Conservation (phyloP, 176 grass and related monocot genomes). For the Carex myosuroides region DNA sequence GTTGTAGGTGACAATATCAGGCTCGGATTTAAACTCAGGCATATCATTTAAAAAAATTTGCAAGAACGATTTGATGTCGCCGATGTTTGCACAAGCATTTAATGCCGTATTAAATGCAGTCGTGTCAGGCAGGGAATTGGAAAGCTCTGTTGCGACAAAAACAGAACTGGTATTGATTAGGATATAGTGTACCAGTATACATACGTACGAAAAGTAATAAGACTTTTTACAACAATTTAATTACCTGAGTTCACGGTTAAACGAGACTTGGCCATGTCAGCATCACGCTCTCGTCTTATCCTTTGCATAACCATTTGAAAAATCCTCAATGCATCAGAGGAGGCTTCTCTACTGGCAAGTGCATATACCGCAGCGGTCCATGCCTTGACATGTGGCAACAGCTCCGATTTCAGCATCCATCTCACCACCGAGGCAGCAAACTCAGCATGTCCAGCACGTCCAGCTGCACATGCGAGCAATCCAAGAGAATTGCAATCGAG, state of each 20-base stretch:
- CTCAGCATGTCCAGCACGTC: slow-evolving; percentile 27
- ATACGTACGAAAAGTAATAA: no score
- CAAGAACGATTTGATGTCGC: slow-evolving; percentile 44
- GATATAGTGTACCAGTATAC: background rate
- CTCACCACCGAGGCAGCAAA: slow-evolving; percentile 50
- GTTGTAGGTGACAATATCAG: slow-evolving; percentile 75
- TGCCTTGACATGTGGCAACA: slow-evolving; percentile 72
- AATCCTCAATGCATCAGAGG: slow-evolving; percentile 47
- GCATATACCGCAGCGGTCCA: slow-evolving; percentile 65
- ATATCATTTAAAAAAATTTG: slow-evolving; percentile 59
- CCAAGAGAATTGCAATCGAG: slow-evolving; percentile 81
- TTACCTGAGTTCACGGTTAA: background rate
- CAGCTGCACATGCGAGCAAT: slow-evolving; percentile 54
- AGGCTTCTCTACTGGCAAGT: slow-evolving; percentile 29
- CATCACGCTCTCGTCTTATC: slow-evolving; percentile 27
- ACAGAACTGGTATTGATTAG: background rate
- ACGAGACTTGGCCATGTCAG: background rate
- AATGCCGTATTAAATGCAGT: slow-evolving; percentile 79
- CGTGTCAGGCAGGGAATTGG: slow-evolving; percentile 46
- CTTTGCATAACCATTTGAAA: slow-evolving; percentile 52
- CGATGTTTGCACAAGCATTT: slow-evolving; percentile 67
- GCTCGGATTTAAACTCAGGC: slow-evolving; percentile 21
- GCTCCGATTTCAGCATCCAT: slow-evolving; percentile 49
- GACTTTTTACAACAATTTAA: background rate
- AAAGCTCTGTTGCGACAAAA: background rate